Evolutionary conservation across 2,329 filamentous ascomycete genomes (phyloP), one percentile per base, ranked within the genome.

Genomic region (Metarhizium sp.): DNA sequence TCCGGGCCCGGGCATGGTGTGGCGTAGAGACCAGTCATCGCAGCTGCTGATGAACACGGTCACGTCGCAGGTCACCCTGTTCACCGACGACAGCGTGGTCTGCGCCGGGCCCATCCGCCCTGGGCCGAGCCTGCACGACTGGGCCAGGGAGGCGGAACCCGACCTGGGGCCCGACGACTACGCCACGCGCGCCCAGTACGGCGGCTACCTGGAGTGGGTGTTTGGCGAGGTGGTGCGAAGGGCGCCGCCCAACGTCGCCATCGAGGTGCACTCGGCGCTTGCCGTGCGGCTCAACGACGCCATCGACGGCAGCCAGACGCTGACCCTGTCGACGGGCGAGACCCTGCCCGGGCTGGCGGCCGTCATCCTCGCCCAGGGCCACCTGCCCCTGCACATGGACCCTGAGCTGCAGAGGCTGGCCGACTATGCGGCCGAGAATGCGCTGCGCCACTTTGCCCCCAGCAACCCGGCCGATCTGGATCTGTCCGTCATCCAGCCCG

Each of bases 11-110:
- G 55, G 55, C 38, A 36, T 32, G 6, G 55, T 56, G 18, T 56
- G 55, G 55, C 55, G 55, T 6, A 56, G 43, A 46, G 51, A 54
- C 16, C 55, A 56, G 32, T 56, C 55, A 20, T 42, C 55, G 8
- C 42, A 56, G 18, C 55, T 56, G 16, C 30, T 56, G 14, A 56
- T 56, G 55, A 56, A 56, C 47, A 56, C 55, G 7, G 55, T 56
- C 6, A 54, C 55, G 14, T 56, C 55, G 3, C 55, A 56, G 30
- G 47, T 56, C 8, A 56, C 55, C 30, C 51, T 56, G 8, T 56
- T 50, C 46, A 56, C 55, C 1, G 55, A 56, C 40, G 32, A 50
- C 3, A 56, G 55, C 20, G 55, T 56, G 10, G 8, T 34, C n/a
- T 56, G 55, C 34, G 46, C 52, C 11, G 55, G 55, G 13, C 55